phyloP scores from a whole-genome alignment of 192 early-diverging fungal species.

The Pilaira anomala region DNA sequence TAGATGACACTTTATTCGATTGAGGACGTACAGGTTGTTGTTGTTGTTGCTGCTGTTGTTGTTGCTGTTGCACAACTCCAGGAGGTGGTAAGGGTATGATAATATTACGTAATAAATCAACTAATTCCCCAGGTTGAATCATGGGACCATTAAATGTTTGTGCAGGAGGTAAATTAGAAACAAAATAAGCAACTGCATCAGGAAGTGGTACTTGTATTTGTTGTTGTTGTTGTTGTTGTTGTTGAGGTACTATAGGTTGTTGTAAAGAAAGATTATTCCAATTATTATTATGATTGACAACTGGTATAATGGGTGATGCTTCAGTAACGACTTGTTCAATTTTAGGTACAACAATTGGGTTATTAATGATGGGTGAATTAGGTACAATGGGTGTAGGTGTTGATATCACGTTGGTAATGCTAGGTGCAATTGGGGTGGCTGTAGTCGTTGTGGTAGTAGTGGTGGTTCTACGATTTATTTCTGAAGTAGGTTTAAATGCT shows the following conservation, averaged over 20 bases:
- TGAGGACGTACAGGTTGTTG: background rate
- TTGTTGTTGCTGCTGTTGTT: conserved; percentile 10
- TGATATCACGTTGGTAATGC: background rate
- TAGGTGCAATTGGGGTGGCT: conserved; percentile 1
- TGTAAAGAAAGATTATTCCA: background rate
- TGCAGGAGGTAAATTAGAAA: conserved; percentile 44
- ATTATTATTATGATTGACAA: background rate
- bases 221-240: conserved; percentile 9
- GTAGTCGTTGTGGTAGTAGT: background rate
- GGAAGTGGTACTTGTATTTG: conserved; percentile 34
- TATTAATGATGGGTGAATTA: background rate
- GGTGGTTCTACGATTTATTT: conserved; percentile 15
- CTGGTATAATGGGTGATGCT: conserved; percentile 22
- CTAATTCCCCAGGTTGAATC: conserved; percentile 36
- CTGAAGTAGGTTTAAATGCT: conserved; percentile 51
- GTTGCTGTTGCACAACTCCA: background rate
- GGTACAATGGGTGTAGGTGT: conserved; percentile 6
- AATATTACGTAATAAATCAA: conserved; percentile 43
- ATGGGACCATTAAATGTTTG: conserved; percentile 44
- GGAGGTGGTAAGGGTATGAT: conserved; percentile 41
- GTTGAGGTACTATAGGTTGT: conserved; percentile 11
- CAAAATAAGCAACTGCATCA: conserved; percentile 44
- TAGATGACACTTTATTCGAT: conserved; percentile 22
- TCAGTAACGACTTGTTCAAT: background rate
- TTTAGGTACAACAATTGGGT: background rate